Percentiles rank a stretch among this genome's conserved stretches.
Conservation (phyloP, 106 monocot species). For the Agapanthus africanus region DNA sequence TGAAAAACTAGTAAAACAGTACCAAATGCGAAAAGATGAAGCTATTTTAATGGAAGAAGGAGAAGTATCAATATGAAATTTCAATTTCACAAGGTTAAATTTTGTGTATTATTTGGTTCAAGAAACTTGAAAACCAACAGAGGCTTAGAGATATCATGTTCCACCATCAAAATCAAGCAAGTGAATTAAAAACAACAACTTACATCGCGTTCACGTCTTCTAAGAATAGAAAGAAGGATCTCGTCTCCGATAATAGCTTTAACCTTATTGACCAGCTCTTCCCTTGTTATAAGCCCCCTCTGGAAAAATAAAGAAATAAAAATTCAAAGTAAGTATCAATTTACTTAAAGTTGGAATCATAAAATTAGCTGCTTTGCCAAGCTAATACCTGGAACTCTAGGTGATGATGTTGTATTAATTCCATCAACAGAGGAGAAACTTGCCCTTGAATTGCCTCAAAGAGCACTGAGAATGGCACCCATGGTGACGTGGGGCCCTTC, state of each 20-base stretch:
- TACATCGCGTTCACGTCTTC: background rate
- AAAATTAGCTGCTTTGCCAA: background rate
- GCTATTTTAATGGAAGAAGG: too few relatives aligned
- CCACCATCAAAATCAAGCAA: background rate
- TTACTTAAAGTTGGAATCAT: background rate
- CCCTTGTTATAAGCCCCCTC: background rate
- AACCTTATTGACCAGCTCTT: background rate
- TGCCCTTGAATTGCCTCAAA: background rate
- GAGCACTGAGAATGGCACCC: background rate
- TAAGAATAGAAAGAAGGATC: background rate
- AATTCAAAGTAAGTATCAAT: background rate
- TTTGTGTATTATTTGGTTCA: too few relatives aligned
- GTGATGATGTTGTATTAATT: background rate
- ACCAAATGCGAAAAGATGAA: too few relatives aligned
- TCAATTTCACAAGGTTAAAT: too few relatives aligned
- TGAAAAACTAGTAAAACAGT: too few relatives aligned
- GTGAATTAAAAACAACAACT: background rate
- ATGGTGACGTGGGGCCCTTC: background rate
- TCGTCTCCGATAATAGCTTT: background rate
- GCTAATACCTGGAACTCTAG: background rate
- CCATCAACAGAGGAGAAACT: background rate
- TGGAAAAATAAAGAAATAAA: background rate
- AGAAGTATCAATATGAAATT: too few relatives aligned
- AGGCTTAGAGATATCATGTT: background rate
- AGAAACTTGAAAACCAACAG: too few relatives aligned